Evolutionary conservation across 2,329 filamentous ascomycete genomes (phyloP).

Genomic region (Diaporthe humulicola): DNA sequence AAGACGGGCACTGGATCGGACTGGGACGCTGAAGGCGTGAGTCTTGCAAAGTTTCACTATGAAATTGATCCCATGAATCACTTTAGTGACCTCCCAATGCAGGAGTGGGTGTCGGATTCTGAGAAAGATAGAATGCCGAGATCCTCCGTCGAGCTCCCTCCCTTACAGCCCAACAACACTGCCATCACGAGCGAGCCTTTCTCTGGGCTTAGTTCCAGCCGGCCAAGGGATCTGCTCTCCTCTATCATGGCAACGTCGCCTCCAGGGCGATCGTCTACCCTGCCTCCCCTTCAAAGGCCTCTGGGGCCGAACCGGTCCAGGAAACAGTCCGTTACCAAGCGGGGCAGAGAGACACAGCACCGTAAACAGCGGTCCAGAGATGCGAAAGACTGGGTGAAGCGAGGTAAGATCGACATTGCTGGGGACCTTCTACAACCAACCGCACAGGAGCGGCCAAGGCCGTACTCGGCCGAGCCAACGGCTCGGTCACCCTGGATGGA

Average conservation of each 20-base stretch:
- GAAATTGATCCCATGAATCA: slow-evolving; percentile 18
- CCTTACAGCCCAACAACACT: slow-evolving; percentile 69
- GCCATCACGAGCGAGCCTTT: slow-evolving; percentile 82
- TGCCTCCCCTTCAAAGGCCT: slow-evolving; percentile 84
- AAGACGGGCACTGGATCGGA: slow-evolving; percentile 75
- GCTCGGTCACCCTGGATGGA: slow-evolving; percentile 93
- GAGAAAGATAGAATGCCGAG: slow-evolving; percentile 75
- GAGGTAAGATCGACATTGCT: slow-evolving; percentile 65
- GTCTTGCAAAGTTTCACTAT: slow-evolving; percentile 48
- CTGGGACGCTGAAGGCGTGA: slow-evolving; percentile 83
- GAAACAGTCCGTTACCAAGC: slow-evolving; percentile 89
- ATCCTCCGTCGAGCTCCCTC: slow-evolving; percentile 80
- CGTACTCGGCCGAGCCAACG: slow-evolving; percentile 84
- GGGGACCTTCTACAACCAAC: slow-evolving; percentile 72
- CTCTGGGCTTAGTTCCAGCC: slow-evolving; percentile 70
- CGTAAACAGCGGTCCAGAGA: slow-evolving; percentile 82
- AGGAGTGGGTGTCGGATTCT: slow-evolving; percentile 81
- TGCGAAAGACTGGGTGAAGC: slow-evolving; percentile 75
- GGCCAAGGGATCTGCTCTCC: slow-evolving; percentile 82
- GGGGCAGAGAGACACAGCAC: slow-evolving; percentile 80
- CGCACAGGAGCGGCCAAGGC: slow-evolving; percentile 82
- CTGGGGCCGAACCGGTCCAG: slow-evolving; percentile 80
- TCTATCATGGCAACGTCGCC: slow-evolving; percentile 87
- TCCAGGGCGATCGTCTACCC: slow-evolving; percentile 86
- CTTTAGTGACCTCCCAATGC: slow-evolving; percentile 37